A percentile compares a stretch with the other conserved stretches of the same genome.
Evolutionary conservation across 2,329 filamentous ascomycete genomes (phyloP).

Genomic region (Aspergillus uvarum): DNA sequence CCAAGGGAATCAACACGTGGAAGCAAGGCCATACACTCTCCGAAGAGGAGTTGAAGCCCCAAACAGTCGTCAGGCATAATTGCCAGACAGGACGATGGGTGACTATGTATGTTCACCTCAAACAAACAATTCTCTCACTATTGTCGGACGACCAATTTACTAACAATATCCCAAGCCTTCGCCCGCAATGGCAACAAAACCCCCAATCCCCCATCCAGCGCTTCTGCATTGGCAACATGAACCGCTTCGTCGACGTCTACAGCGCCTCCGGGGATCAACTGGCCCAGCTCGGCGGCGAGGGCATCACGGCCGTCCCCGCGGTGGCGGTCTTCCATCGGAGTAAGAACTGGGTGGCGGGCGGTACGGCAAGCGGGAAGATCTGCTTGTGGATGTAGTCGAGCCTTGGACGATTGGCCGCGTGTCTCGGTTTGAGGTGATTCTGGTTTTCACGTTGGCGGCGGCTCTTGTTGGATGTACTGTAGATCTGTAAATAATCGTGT

Average conservation of each 20-base stretch:
- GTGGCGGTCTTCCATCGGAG: constrained; percentile 88
- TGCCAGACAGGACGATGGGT: constrained; percentile 97
- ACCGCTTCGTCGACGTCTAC: constrained; percentile 91
- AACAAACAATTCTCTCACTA: neutral
- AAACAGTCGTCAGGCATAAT: constrained; percentile 73
- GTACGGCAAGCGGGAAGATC: constrained; percentile 87
- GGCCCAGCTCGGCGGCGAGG: constrained; percentile 83
- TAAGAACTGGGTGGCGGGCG: constrained; percentile 87
- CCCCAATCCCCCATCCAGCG: constrained; percentile 79
- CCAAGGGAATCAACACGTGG: constrained; percentile 59
- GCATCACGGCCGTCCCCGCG: constrained; percentile 90
- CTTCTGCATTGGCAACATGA: constrained; percentile 96
- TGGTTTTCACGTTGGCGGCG: too few species aligned
- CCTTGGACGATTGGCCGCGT: too few species aligned
- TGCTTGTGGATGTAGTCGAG: constrained; percentile 74
- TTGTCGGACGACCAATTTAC: neutral
- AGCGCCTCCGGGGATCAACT: constrained; percentile 79
- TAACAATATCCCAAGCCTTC: constrained; percentile 48
- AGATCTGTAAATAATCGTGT: too few species aligned
- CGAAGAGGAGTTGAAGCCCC: constrained; percentile 66
- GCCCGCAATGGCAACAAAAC: constrained; percentile 85
- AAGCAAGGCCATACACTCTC: constrained; percentile 57
- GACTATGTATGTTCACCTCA: constrained; percentile 63
- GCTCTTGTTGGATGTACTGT: too few species aligned
- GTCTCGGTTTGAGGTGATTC: too few species aligned